Conservation (phyloP, 352 stramenopile genomes). For the Thraustochytrium sp. region DNA sequence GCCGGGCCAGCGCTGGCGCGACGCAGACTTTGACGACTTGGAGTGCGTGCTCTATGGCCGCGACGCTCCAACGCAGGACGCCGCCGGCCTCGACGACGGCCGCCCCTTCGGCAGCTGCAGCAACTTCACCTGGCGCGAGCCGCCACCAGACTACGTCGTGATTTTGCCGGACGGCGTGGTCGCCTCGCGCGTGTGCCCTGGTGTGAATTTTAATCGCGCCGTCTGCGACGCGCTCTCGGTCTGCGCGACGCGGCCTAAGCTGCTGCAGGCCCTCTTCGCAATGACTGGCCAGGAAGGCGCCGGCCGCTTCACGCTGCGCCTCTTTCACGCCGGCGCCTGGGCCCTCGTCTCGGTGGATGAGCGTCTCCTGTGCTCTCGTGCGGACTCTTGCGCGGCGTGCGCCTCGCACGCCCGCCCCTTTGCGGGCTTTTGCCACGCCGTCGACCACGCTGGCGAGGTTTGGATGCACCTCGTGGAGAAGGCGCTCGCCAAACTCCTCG, state of each 20-base stretch:
- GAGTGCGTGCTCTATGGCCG: background rate
- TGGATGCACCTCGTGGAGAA: slow-evolving; percentile 31
- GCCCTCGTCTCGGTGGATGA: background rate
- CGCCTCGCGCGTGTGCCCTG: background rate
- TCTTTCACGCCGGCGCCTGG: slow-evolving; percentile 17
- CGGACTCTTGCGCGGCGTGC: background rate
- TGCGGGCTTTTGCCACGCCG: background rate
- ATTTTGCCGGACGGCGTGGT: background rate
- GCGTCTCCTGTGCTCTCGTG: background rate
- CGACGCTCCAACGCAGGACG: background rate
- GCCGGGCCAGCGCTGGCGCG: background rate
- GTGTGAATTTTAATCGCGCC: background rate
- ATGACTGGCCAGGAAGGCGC: background rate
- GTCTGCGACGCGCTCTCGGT: background rate
- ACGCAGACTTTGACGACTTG: background rate
- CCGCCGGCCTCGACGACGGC: background rate
- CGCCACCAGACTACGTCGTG: background rate
- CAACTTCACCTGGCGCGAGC: background rate
- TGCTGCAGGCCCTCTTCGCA: background rate
- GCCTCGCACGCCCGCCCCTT: background rate
- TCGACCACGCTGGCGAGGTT: background rate
- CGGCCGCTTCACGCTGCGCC: background rate
- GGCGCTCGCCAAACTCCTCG: background rate
- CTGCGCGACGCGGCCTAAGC: background rate
- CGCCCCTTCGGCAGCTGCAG: background rate